A percentile compares a stretch with the other conserved stretches of the same genome.
These are phyloP conservation scores for Ceratorhiza oryzae-sativae DNA, from an alignment of 1,284 basidiomycete species.

Conservation along the genomic window DNA sequence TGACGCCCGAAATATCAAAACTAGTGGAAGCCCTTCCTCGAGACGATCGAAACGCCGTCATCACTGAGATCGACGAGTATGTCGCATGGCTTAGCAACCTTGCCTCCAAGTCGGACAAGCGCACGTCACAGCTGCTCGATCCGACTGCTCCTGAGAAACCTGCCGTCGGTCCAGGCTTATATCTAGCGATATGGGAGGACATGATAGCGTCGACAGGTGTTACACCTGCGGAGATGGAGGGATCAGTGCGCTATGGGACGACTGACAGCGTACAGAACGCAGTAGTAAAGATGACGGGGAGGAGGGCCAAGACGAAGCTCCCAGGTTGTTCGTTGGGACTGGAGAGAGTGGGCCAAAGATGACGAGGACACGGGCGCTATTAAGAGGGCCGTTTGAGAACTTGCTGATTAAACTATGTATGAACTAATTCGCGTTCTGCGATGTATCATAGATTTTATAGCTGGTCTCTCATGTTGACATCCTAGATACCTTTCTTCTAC, in stretches of 20 bases:
- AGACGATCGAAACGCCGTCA: neutral
- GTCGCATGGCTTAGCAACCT: neutral
- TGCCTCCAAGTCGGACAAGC: conserved; percentile 18
- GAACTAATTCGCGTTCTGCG: neutral
- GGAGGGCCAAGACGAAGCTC: neutral
- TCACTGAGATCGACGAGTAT: conserved; percentile 22
- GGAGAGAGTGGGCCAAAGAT: conserved; percentile 23
- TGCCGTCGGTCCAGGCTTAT: conserved; percentile 14
- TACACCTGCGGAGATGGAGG: conserved; percentile 27
- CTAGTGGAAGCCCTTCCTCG: neutral
- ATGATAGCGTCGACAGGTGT: conserved; percentile 36
- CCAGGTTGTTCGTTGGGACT: conserved; percentile 27
- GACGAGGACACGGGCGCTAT: neutral
- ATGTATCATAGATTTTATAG: conserved; percentile 32
- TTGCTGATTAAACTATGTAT: conserved; percentile 20
- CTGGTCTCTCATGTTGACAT: neutral
- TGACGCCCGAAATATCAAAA: conserved; percentile 24
- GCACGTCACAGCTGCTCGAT: neutral
- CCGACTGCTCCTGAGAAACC: neutral
- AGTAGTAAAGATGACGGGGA: conserved; percentile 20
- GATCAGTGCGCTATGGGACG: conserved; percentile 28
- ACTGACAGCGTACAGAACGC: conserved; percentile 27
- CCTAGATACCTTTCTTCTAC: too few relatives aligned
- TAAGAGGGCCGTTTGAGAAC: conserved; percentile 21
- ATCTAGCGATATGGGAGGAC: conserved; percentile 33